Evolutionary conservation across 1,284 basidiomycete species (phyloP).

Genomic region (Microbotryum silenes-acaulis): DNA sequence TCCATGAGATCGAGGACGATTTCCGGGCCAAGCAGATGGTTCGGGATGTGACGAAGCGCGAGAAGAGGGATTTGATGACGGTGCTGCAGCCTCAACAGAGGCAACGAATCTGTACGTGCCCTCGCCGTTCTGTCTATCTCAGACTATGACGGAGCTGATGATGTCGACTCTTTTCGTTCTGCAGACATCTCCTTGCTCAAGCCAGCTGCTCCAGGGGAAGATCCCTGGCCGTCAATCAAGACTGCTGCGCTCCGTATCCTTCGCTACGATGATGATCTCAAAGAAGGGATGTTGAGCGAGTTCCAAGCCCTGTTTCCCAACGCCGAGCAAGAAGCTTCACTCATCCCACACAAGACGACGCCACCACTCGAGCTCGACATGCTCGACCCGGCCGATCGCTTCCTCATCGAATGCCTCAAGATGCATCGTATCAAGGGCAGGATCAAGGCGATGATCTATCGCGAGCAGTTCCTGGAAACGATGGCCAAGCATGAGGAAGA

Average conservation of each 20-base stretch:
- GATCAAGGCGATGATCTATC: constrained; percentile 90
- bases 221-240: constrained; percentile 26
- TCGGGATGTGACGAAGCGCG: constrained; percentile 43
- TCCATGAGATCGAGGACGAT: constrained; percentile 94
- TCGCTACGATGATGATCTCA: constrained; percentile 72
- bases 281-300: constrained; percentile 77
- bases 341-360: constrained; percentile 81
- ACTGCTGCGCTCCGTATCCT: constrained; percentile 60
- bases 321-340: constrained; percentile 85
- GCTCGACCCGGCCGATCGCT: constrained; percentile 85
- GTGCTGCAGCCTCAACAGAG: constrained; percentile 26
- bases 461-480: constrained; percentile 72
- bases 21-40: constrained; percentile 96
- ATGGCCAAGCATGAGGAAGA: constrained; percentile 58
- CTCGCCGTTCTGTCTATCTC: too few relatives aligned
- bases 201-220: constrained; percentile 17
- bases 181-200: constrained; percentile 25
- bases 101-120: constrained; percentile 28
- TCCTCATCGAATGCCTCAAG: constrained; percentile 95
- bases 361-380: constrained; percentile 78
- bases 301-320: constrained; percentile 76
- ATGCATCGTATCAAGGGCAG: constrained; percentile 85
- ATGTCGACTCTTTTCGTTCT: not conserved
- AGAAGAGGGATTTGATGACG: constrained; percentile 41
- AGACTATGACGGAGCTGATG: not conserved